phyloP scores from a whole-genome alignment of 495 filamentous ascomycete genomes.

The Choiromyces venosus region DNA sequence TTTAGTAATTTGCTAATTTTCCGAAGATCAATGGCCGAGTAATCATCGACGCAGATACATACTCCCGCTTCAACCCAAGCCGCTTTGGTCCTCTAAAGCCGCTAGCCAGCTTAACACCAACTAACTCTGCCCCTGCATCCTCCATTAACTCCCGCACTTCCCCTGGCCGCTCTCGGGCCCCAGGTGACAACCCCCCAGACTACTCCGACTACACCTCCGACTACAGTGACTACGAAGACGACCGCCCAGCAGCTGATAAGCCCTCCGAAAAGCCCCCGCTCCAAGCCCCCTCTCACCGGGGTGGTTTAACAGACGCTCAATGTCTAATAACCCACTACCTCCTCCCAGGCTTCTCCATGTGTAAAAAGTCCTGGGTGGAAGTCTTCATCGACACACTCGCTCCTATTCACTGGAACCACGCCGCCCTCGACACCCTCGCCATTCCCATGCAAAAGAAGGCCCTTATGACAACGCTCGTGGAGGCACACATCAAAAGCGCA shows the following conservation, averaged over 20 bases:
- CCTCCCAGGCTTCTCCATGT: constrained; percentile 42
- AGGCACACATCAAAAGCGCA: constrained; percentile 43
- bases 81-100: background rate
- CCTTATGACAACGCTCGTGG: constrained; percentile 52
- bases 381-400: constrained; percentile 42
- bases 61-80: constrained; percentile 20
- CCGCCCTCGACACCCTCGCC: constrained; percentile 55
- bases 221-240: background rate
- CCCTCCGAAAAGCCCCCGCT: background rate
- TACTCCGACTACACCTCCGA: constrained; percentile 6
- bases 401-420: constrained; percentile 51
- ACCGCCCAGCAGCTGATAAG: constrained; percentile 1
- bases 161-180: background rate
- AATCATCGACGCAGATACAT: constrained; percentile 50
- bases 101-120: background rate
- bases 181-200: background rate
- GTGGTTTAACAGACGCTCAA: constrained; percentile 28
- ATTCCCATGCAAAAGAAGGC: constrained; percentile 52
- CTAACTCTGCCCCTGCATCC: background rate
- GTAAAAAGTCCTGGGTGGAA: constrained; percentile 43
- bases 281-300: background rate
- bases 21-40: constrained; percentile 48
- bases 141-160: background rate
- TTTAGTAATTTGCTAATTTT: background rate
- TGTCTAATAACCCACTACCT: constrained; percentile 38